Evolutionary conservation across 2,329 filamentous ascomycete genomes (phyloP), one percentile per base, ranked within the genome.

Genomic region (Fusarium sublunatum): DNA sequence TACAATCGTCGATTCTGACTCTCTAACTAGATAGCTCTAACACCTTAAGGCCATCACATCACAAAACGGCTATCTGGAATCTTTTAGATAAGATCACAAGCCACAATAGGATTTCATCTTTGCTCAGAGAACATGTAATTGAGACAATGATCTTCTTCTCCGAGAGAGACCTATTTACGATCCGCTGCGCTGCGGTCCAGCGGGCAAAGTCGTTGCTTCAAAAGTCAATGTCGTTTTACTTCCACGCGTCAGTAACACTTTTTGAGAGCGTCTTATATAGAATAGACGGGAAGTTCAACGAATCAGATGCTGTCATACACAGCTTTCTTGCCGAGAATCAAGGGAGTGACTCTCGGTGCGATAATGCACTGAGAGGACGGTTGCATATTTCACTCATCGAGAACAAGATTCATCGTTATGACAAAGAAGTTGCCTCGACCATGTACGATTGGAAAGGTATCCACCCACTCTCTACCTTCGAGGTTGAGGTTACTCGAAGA

Each of bases 341-440:
- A 4, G 45, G 52, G 1, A 55, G 60, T 0, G 26, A 38, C 2
- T 73, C 68, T 0, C 65, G 70, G 6, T 64, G 66, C 6, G 73
- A 76, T 13, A 73, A 74, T 2, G 72, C 73, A 0, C 28, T 76
- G 0, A 57, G 56, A 6, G 74, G 74, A n/a, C 67, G 74, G 3
- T 57, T 76, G 5, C 74, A 76, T 22, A 74, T 76, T 1, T 74
- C 74, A 0, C 68, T 70, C n/a, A 61, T 76, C 2, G 74, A 76
- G 34, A 76, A 74, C 32, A 76, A 75, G 45, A 74, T 76, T 2
- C 70, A 73, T 22, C 64, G 68, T 1, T 74, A 74, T 38, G 74
- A 75, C 6, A 56, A 54, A 0, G 73, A 73, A 10, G 69, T 75
- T 3, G 62, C 72, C 0, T 62, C 68, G 0, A 65, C 56, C 13